Conservation (phyloP, 495 filamentous ascomycete species). For the Umbilicaria muhlenbergii region DNA sequence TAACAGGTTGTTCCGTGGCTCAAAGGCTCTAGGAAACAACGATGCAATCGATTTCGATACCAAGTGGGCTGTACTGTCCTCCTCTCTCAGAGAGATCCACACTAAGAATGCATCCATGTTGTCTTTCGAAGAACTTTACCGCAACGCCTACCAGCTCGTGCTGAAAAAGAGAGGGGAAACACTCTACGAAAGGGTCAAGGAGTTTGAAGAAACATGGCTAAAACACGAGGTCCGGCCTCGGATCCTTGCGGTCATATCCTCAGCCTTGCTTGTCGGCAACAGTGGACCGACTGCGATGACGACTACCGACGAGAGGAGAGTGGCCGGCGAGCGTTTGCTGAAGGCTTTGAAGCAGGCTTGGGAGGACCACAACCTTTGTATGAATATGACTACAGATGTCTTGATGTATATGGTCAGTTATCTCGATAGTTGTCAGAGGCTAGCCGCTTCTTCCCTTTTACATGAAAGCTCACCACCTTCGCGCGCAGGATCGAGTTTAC, state of each 20-base stretch:
- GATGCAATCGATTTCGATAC: constrained; percentile 61
- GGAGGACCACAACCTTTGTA: constrained; percentile 78
- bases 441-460: neutral
- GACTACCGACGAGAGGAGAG: constrained; percentile 57
- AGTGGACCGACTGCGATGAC: constrained; percentile 26
- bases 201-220: constrained; percentile 72
- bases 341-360: constrained; percentile 59
- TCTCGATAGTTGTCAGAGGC: neutral
- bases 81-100: constrained; percentile 73
- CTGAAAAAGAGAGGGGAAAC: constrained; percentile 68
- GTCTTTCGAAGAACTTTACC: constrained; percentile 92
- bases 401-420: constrained; percentile 83
- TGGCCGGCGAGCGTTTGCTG: constrained; percentile 73
- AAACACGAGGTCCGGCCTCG: constrained; percentile 45
- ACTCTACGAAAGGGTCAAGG: constrained; percentile 66
- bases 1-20: neutral
- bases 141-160: constrained; percentile 92
- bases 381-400: constrained; percentile 96
- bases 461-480: constrained; percentile 1
- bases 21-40: constrained; percentile 33
- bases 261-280: constrained; percentile 34
- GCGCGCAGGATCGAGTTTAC: constrained; percentile 54
- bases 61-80: constrained; percentile 58
- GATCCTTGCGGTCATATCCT: constrained; percentile 45
- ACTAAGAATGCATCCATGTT: constrained; percentile 78